Percentiles rank a stretch among this genome's conserved stretches.
These are phyloP conservation scores for Quercus engelmannii DNA, from an alignment of 306 rosid genomes.

Conservation along the genomic window DNA sequence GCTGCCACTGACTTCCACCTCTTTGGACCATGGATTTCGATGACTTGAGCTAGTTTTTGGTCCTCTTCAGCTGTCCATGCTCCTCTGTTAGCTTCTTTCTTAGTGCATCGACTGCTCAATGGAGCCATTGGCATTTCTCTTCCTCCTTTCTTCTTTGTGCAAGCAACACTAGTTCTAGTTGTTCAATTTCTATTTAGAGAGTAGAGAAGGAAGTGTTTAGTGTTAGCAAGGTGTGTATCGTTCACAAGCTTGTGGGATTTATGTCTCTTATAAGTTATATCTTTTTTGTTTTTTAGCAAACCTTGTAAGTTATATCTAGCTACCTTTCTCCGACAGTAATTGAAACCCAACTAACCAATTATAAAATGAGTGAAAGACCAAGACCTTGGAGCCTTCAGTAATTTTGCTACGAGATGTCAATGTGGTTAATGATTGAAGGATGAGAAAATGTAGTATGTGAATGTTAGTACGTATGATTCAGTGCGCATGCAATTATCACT, in stretches of 20 bases:
- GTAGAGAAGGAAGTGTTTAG: background rate
- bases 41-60: slow-evolving; percentile 29
- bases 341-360: slow-evolving; percentile 4
- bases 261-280: background rate
- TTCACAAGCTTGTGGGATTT: background rate
- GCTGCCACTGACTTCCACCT: slow-evolving; percentile 43
- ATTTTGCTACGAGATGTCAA: background rate
- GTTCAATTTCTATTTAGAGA: background rate
- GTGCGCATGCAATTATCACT: background rate
- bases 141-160: background rate
- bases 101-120: background rate
- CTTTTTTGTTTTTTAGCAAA: background rate
- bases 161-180: background rate
- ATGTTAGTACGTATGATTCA: background rate
- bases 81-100: slow-evolving; percentile 33
- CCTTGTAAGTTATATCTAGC: background rate
- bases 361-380: background rate
- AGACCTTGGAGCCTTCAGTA: background rate
- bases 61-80: slow-evolving; percentile 41
- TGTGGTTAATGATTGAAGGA: slow-evolving; percentile 11
- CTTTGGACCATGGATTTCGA: slow-evolving; percentile 36
- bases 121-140: slow-evolving; percentile 6
- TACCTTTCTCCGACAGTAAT: background rate
- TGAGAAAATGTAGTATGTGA: background rate
- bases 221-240: background rate